Evolutionary conservation across 2,329 filamentous ascomycete species (phyloP), one percentile per base, ranked within the genome.

Genomic region (Alternaria tenuissima): DNA sequence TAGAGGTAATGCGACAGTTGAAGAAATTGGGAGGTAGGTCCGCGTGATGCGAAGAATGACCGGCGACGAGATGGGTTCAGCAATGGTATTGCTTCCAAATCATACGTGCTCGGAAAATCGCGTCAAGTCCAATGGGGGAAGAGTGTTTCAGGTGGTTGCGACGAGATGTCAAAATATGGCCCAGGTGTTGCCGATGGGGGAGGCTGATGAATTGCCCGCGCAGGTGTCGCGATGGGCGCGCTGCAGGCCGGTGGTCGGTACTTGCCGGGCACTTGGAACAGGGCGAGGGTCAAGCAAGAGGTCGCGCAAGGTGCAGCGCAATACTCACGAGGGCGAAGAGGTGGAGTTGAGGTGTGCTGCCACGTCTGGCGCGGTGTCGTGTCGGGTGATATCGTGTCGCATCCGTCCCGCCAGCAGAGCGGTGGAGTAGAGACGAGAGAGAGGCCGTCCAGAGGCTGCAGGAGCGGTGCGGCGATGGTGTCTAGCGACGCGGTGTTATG

Each of bases 401-500:
- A 77, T 76, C 65, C 69, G 74, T 70, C 68, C 66, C 69, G 68
- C 65, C 65, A 70, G 68, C 63, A 62, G 62, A 67, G 67, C 64
- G 61, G 62, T 64, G 66, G 67, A 64, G 63, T 39, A 57, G 63
- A 59, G 61, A 59, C 48, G 57, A 52, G 60, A 44, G 62, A 55
- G 62, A 44, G 61, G 64, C 53, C 38, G 57, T 52, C 22, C 46
- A 51, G 56, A 58, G 69, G 66, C 66, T 63, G 71, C 69, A 69
- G 70, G 65, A 65, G 70, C 61, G 67, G 59, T 57, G 68, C 63
- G 56, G 62, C 52, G 58, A 38, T 38, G 64, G 64, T 62, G 64
- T 65, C 59, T 68, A 67, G 59, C 42, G 56, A 64, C 64, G 61
- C 66, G 55, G 63, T 63, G 55, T 63, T 58, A 66, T 65, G 69